phyloP scores from a whole-genome alignment of 2,329 filamentous ascomycete genomes.

The Penicillium hordei region DNA sequence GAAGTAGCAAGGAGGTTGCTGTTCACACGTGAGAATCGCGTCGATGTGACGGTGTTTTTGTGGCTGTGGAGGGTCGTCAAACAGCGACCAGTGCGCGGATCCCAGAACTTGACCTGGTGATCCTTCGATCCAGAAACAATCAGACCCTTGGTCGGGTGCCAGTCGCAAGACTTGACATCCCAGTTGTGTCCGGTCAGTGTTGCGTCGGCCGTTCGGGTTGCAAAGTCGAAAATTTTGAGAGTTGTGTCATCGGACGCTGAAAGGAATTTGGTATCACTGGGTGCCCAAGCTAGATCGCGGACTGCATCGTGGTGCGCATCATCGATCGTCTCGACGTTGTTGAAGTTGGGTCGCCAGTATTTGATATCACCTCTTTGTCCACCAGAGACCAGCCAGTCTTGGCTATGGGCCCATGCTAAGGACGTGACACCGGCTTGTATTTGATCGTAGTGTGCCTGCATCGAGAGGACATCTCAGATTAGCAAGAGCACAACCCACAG shows the following conservation, averaged over 20 bases:
- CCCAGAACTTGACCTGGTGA: constrained; percentile 96
- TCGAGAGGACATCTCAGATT: constrained; percentile 4
- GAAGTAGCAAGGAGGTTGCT: constrained; percentile 87
- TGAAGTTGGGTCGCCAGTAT: constrained; percentile 99
- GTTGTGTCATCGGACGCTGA: constrained; percentile 93
- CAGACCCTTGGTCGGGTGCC: constrained; percentile 93
- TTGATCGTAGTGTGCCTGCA: constrained; percentile 69
- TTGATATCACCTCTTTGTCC: constrained; percentile 95
- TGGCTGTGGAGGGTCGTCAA: constrained; percentile 93
- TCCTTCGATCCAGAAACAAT: constrained; percentile 97
- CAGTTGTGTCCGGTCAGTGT: constrained; percentile 91
- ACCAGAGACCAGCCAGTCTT: constrained; percentile 94
- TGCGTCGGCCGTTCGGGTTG: constrained; percentile 76
- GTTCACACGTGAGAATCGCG: constrained; percentile 81
- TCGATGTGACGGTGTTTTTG: constrained; percentile 95
- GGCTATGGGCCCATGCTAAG: constrained; percentile 78
- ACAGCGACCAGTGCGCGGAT: constrained; percentile 86
- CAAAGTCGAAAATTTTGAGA: constrained; percentile 95
- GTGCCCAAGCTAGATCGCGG: constrained; percentile 87
- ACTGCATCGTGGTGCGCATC: constrained; percentile 88
- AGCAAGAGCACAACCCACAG: not conserved
- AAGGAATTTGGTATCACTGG: constrained; percentile 92
- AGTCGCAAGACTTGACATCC: constrained; percentile 96
- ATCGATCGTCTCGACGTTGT: constrained; percentile 88
- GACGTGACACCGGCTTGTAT: constrained; percentile 47